Evolutionary conservation across 495 filamentous ascomycete species (phyloP).

Genomic region (Talaromyces adpressus): DNA sequence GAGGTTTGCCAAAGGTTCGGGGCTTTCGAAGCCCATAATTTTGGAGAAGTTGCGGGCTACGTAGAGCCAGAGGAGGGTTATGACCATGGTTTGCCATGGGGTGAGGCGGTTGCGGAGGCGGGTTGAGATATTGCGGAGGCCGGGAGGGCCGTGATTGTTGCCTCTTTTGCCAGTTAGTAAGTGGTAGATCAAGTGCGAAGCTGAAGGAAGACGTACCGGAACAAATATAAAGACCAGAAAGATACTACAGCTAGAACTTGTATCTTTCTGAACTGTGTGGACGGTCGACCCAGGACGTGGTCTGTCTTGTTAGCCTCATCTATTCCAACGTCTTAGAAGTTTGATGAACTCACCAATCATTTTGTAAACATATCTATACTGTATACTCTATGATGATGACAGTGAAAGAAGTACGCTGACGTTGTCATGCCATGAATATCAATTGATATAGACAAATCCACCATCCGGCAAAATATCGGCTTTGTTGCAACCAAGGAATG

Average conservation of each 20-base stretch:
- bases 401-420: neutral
- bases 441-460: neutral
- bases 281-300: slow-evolving; percentile 87
- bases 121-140: slow-evolving; percentile 64
- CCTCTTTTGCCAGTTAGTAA: slow-evolving; percentile 43
- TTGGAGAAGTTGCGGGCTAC: slow-evolving; percentile 87
- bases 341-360: slow-evolving; percentile 8
- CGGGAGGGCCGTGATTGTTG: slow-evolving; percentile 78
- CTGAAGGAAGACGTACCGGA: slow-evolving; percentile 43
- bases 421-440: neutral
- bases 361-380: neutral
- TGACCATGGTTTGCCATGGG: slow-evolving; percentile 80
- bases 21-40: slow-evolving; percentile 82
- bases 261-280: slow-evolving; percentile 81
- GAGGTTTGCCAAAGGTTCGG: slow-evolving; percentile 89
- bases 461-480: neutral
- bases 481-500: neutral
- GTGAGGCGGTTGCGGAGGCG: slow-evolving; percentile 64
- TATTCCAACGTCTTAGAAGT: neutral
- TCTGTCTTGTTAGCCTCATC: slow-evolving; percentile 39
- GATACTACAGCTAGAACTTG: slow-evolving; percentile 86
- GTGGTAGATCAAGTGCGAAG: neutral
- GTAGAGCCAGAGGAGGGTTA: slow-evolving; percentile 89
- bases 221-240: slow-evolving; percentile 84
- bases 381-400: neutral